Base-by-base conservation (phyloP, 805 yeast species). In the Myxozyma udenii region DNA sequence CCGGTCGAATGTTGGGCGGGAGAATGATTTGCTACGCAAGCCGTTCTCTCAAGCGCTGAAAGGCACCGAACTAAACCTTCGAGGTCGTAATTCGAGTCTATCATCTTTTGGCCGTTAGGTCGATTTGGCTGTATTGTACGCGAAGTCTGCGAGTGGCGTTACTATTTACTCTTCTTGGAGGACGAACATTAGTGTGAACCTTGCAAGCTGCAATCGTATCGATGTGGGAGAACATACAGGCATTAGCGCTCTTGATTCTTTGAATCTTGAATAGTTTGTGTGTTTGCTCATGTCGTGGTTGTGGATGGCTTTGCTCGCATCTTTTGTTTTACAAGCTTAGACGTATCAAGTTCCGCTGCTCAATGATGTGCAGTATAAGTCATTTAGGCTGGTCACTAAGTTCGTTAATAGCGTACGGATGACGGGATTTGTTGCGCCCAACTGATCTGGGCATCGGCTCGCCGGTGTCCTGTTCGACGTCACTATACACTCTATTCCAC, bases 1-100 rank as follows among this genome's bases (percentile, higher is more conserved):
- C 69, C 69, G 69, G 69, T 66, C 69, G 51, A 22, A 33, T 23
- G 44, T 33, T 45, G 22, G 46, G 22, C 37, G 37, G 46, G 42
- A 28, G 33, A 14, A 28, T 14, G 33, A 14, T 28, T 28, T 14
- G 12, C 33, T 28, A 14, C 14, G 14, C 23, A 4, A 21, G 41
- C 37, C 11, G 32, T 23, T 41, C 46, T 46, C 40, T 46, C 33
- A 23, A 37, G 24, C 11, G 64, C 57, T 64, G 65, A 58, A 62
- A 63, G 65, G 62, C 62, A 51, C 58, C 53, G 55, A 47, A 28
- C 38, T 50, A 55, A 30, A 23, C 23, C 36, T 33, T 37, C 44
- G 55, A 28, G 33, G 53, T 53, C 48, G 56, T 55, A 46, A 48
- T 51, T 32, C 57, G 53, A 44, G 26, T 51, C 48, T 43, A 44